phyloP scores from a whole-genome alignment of 1,139 yeast species.

The Pichia terricola region DNA sequence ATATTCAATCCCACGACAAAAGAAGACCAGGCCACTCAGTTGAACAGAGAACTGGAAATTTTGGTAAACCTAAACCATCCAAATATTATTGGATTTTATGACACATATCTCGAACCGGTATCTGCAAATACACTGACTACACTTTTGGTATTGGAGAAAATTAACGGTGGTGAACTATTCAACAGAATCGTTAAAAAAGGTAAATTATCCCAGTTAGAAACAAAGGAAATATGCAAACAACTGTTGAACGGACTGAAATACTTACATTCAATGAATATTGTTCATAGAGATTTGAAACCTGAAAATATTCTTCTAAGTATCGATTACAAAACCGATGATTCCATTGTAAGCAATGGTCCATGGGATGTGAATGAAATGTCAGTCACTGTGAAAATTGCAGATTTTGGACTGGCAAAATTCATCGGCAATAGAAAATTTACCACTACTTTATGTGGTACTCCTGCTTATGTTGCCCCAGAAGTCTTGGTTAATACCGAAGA shows the following conservation, averaged over 20 bases:
- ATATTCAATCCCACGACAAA: slow-evolving; percentile 61
- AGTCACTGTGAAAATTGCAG: slow-evolving; percentile 66
- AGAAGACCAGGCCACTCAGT: slow-evolving; percentile 25
- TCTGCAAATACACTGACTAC: slow-evolving; percentile 47
- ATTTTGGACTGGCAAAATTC: slow-evolving; percentile 72
- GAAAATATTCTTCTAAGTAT: slow-evolving; percentile 64
- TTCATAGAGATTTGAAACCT: slow-evolving; percentile 73
- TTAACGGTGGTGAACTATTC: slow-evolving; percentile 67
- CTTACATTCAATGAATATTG: slow-evolving; percentile 53
- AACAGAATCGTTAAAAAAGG: slow-evolving; percentile 60
- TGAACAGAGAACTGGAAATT: slow-evolving; percentile 60
- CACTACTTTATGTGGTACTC: slow-evolving; percentile 73
- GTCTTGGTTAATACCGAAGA: slow-evolving; percentile 38
- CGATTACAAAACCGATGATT: slow-evolving; percentile 37
- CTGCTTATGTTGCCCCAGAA: slow-evolving; percentile 80
- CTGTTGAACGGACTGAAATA: slow-evolving; percentile 53
- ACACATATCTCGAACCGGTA: slow-evolving; percentile 61
- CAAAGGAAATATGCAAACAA: slow-evolving; percentile 52
- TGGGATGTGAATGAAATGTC: slow-evolving; percentile 63
- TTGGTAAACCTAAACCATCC: slow-evolving; percentile 60
- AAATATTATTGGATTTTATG: slow-evolving; percentile 58
- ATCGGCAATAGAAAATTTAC: slow-evolving; percentile 71
- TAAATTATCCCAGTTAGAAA: slow-evolving; percentile 49
- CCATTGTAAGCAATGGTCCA: slow-evolving; percentile 26
- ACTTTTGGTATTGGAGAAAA: slow-evolving; percentile 60